phyloP scores from a whole-genome alignment of 2,329 filamentous ascomycete genomes.

The Pleoardoris graminearum region DNA sequence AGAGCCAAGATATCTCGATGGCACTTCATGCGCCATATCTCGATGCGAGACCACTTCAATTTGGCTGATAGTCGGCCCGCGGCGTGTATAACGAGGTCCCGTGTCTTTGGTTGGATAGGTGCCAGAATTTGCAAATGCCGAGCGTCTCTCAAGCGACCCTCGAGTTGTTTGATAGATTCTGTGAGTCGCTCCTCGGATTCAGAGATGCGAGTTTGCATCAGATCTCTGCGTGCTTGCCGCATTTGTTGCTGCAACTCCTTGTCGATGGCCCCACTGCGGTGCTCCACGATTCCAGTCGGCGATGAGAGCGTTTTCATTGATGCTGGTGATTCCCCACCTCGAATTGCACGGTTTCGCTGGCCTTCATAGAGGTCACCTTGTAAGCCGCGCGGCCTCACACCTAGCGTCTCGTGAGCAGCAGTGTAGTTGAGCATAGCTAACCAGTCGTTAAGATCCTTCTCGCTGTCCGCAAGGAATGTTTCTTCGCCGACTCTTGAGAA shows the following conservation, averaged over 20 bases:
- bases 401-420: constrained; percentile 88
- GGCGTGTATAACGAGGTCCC: constrained; percentile 82
- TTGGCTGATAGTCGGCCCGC: constrained; percentile 84
- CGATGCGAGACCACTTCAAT: constrained; percentile 90
- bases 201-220: constrained; percentile 80
- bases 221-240: constrained; percentile 75
- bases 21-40: constrained; percentile 89
- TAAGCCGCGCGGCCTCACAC: constrained; percentile 86
- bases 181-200: constrained; percentile 81
- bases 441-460: constrained; percentile 95
- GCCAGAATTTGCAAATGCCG: constrained; percentile 87
- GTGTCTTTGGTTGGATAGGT: constrained; percentile 86
- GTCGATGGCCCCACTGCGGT: constrained; percentile 74
- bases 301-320: constrained; percentile 67
- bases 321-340: constrained; percentile 65
- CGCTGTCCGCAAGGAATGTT: constrained; percentile 85
- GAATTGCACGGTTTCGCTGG: constrained; percentile 71
- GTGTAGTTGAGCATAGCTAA: constrained; percentile 94
- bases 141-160: constrained; percentile 82
- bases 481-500: constrained; percentile 84
- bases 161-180: constrained; percentile 73
- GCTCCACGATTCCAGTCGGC: constrained; percentile 71
- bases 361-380: constrained; percentile 84
- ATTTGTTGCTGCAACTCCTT: constrained; percentile 85
- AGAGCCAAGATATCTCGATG: constrained; percentile 84